Evolutionary conservation across 768 basidiomycete genomes (phyloP).

Genomic region (Tricholoma bakamatsutake): DNA sequence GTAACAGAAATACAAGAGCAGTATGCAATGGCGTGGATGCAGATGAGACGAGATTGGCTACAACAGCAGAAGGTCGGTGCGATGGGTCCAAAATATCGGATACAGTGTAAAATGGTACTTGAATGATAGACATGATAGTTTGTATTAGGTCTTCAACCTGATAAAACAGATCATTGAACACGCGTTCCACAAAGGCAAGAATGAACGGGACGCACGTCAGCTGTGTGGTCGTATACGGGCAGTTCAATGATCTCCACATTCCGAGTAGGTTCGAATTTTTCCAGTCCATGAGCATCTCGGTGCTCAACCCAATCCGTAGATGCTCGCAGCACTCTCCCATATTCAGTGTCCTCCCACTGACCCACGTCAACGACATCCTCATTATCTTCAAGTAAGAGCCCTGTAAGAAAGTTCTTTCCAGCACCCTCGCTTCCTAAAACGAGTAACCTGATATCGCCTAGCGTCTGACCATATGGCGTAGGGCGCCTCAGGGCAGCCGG

Average conservation of each 20-base stretch:
- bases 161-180: conserved; percentile 6
- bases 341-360: conserved; percentile 44
- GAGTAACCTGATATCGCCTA: conserved; percentile 56
- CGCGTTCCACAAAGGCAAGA: neutral
- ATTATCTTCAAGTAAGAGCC: conserved; percentile 54
- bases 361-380: conserved; percentile 63
- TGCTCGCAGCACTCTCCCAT: conserved; percentile 43
- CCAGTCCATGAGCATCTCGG: conserved; percentile 55
- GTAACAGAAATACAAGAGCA: conserved; percentile 48
- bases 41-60: conserved; percentile 52
- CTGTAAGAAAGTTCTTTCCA: conserved; percentile 40
- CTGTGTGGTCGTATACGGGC: conserved; percentile 35
- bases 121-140: conserved; percentile 37
- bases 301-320: conserved; percentile 74
- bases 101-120: conserved; percentile 50
- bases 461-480: conserved; percentile 61
- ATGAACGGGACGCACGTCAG: conserved; percentile 32
- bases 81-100: conserved; percentile 48
- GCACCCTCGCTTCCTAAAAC: conserved; percentile 42
- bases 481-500: conserved; percentile 58
- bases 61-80: conserved; percentile 42
- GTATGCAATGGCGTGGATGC: conserved; percentile 55
- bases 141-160: conserved; percentile 29
- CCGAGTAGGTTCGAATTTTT: conserved; percentile 56
- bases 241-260: conserved; percentile 60